Percentiles rank a stretch among this genome's conserved stretches.
Conservation (phyloP, 2,329 filamentous ascomycete genomes). For the Sodiomyces alkalinus region DNA sequence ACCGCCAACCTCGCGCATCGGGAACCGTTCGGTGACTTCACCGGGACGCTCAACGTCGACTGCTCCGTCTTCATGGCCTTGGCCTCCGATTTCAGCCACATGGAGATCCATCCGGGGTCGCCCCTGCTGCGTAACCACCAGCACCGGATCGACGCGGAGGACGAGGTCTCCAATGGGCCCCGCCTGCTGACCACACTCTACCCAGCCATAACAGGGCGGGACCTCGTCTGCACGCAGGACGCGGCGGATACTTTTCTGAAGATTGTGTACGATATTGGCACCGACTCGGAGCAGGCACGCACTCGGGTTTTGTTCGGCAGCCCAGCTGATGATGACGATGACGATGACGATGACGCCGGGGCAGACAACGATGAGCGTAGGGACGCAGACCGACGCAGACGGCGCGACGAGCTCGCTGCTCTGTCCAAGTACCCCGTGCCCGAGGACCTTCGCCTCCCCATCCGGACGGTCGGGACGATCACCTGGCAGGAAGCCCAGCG, state of each 20-base stretch:
- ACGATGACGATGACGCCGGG: constrained; percentile 3
- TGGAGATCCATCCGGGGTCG: constrained; percentile 12
- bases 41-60: constrained; percentile 22
- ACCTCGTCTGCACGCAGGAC: constrained; percentile 21
- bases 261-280: constrained; percentile 20
- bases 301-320: constrained; percentile 15
- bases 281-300: constrained; percentile 19
- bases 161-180: constrained; percentile 10
- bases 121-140: constrained; percentile 16
- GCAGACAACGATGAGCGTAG: too few relatives aligned
- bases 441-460: constrained; percentile 16
- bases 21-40: constrained; percentile 17
- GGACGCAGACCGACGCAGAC: constrained; percentile 1
- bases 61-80: constrained; percentile 25
- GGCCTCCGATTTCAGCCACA: constrained; percentile 23
- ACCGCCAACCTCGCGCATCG: constrained; percentile 15
- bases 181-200: constrained; percentile 14
- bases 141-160: constrained; percentile 20
- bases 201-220: constrained; percentile 16
- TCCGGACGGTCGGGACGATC: constrained; percentile 14
- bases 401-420: constrained; percentile 14
- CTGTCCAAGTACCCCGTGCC: constrained; percentile 19
- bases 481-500: constrained; percentile 12
- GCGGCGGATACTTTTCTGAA: constrained; percentile 22
- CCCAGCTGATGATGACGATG: constrained; percentile 2